Base-by-base conservation (phyloP, 805 yeast species). In the Pichia scutulata region DNA sequence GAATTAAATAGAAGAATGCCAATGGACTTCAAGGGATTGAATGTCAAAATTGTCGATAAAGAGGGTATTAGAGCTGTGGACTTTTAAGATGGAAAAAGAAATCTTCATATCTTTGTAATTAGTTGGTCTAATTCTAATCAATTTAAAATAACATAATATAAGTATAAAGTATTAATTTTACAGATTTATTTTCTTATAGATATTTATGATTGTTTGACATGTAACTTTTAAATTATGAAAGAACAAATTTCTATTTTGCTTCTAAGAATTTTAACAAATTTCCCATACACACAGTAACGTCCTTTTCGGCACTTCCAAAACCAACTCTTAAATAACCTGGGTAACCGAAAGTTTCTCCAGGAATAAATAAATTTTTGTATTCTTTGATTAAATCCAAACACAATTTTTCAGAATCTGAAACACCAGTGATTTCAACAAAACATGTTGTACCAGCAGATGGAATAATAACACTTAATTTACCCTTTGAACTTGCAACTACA, bases 1-100 rank as follows among this genome's bases (percentile, higher is more conserved):
- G 99, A 93, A 71, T 76, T 93, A 60, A 75, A 79, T 54, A 81
- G 75, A 51, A 83, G 99, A 74, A 77, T 89, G 84, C 97, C 97
- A 42, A 78, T 93, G 53, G 98, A 92, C 63, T 92, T 87, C 76
- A 93, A 92, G 73, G 98, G 98, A 4, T 58, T 69, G 47, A 54
- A 59, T 44, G 67, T 69, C 21, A 68, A 69, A 52, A 60, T 67
- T 42, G 60, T 68, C 26, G 66, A 62, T 43, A 65, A 64, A 47
- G 60, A 66, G 39, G 72, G 72, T 41, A 52, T 69, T 47, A 66
- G 62, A 51, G 59, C 54, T 12, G 52, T 65, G n/a, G 57, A 48
- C 23, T 41, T 47, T 45, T 53, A 52, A n/a, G n/a, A n/a, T n/a
- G n/a, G 24, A 22, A n/a, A 22, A 26, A 14, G 13, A 18, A 16